A percentile compares a stretch with the other conserved stretches of the same genome.
Conservation (phyloP, 164 flowering plant genomes). For the Vitis vinifera region DNA sequence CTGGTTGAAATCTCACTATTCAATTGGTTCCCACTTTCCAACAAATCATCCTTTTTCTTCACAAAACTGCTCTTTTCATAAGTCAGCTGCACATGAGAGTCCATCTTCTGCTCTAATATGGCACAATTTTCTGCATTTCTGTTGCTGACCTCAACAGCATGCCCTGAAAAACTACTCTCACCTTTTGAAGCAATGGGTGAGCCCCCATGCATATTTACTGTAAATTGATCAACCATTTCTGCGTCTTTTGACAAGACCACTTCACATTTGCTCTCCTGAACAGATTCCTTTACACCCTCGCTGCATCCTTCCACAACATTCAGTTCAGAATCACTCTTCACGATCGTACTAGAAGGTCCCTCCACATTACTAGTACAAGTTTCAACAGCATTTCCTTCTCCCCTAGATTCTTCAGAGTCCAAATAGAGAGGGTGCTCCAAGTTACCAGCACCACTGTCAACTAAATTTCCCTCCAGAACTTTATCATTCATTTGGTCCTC, state of each 20-base stretch:
- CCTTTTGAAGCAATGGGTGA: conserved; percentile 11
- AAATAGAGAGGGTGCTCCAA: conserved; percentile 14
- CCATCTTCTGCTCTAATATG: conserved; percentile 8
- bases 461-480: conserved; percentile 11
- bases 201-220: conserved; percentile 11
- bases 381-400: conserved; percentile 14
- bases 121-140: conserved; percentile 7
- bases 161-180: conserved; percentile 11
- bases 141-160: conserved; percentile 14
- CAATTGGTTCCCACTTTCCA: conserved; percentile 10
- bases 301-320: conserved; percentile 17
- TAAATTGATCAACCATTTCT: conserved; percentile 19
- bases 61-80: neutral
- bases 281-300: conserved; percentile 13
- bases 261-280: conserved; percentile 13
- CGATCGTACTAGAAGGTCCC: conserved; percentile 7
- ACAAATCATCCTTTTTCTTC: conserved; percentile 8
- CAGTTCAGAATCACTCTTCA: conserved; percentile 15
- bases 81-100: conserved; percentile 7
- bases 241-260: conserved; percentile 8
- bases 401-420: conserved; percentile 14
- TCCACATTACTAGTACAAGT: conserved; percentile 2
- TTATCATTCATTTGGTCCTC: conserved; percentile 19
- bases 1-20: conserved; percentile 11
- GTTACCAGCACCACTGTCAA: conserved; percentile 9